Evolutionary conservation across 352 stramenopile species (phyloP).

Genomic region (Globisporangium abappressorium): DNA sequence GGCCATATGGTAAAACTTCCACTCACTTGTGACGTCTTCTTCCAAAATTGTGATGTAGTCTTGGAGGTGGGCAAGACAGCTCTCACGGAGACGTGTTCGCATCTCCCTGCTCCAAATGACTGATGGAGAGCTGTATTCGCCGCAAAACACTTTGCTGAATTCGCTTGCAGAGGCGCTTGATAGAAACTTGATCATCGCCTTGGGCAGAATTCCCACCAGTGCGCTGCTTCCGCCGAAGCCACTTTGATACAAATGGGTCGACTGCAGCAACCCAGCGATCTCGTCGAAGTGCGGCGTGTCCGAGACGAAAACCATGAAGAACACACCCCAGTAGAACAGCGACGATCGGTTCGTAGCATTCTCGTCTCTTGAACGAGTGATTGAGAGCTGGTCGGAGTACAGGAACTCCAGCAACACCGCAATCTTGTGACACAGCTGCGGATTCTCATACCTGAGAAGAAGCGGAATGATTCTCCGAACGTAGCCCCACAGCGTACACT

Average conservation of each 20-base stretch:
- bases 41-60: conserved; percentile 88
- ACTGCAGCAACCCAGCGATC: conserved; percentile 64
- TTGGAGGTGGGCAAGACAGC: conserved; percentile 89
- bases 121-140: conserved; percentile 82
- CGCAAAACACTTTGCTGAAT: conserved; percentile 90
- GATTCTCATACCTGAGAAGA: conserved; percentile 41
- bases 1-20: conserved; percentile 92
- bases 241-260: conserved; percentile 55
- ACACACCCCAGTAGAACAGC: conserved; percentile 69
- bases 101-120: conserved; percentile 95
- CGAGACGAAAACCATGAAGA: conserved; percentile 69
- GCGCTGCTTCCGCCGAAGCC: conserved; percentile 54
- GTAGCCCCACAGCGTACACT: conserved; percentile 45
- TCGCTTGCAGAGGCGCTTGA: conserved; percentile 67
- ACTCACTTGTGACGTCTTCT: conserved; percentile 86
- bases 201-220: conserved; percentile 86
- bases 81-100: conserved; percentile 84
- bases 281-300: conserved; percentile 47
- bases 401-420: conserved; percentile 65
- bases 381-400: conserved; percentile 33
- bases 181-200: conserved; percentile 89
- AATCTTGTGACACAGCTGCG: conserved; percentile 52
- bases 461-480: conserved; percentile 49
- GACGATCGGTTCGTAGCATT: conserved; percentile 35
- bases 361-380: conserved; percentile 24